These are phyloP conservation scores for Candolleomyces efflorescens DNA, from an alignment of 768 basidiomycete genomes.

Conservation along the genomic window DNA sequence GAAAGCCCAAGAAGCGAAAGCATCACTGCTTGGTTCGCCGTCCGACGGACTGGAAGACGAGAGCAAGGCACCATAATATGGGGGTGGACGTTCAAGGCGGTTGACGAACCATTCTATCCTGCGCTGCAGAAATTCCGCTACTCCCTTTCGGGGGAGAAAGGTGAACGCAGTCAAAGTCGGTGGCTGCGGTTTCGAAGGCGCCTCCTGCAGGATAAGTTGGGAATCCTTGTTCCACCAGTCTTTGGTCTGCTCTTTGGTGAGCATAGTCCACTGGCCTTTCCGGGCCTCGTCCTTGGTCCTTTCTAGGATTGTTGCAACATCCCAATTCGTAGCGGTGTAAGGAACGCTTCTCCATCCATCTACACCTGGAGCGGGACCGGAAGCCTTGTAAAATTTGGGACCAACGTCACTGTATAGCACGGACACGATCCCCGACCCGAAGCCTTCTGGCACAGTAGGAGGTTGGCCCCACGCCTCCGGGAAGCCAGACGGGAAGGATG, in stretches of 20 bases:
- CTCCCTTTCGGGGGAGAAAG: slow-evolving; percentile 23
- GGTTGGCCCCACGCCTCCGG: slow-evolving; percentile 22
- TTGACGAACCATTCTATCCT: slow-evolving; percentile 18
- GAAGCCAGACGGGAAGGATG: slow-evolving; percentile 14
- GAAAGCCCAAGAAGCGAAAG: slow-evolving; percentile 25
- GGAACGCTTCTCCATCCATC: slow-evolving; percentile 39
- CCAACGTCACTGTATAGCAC: slow-evolving; percentile 27
- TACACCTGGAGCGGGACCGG: slow-evolving; percentile 16
- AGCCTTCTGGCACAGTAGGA: slow-evolving; percentile 13
- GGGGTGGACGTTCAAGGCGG: slow-evolving; percentile 10
- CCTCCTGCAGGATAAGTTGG: slow-evolving; percentile 29
- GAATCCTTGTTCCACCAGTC: slow-evolving; percentile 36
- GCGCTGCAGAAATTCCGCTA: slow-evolving; percentile 23
- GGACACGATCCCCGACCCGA: slow-evolving; percentile 18
- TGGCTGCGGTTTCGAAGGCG: slow-evolving; percentile 13
- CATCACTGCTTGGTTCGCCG: not conserved
- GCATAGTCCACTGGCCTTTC: slow-evolving; percentile 17
- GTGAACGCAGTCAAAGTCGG: slow-evolving; percentile 11
- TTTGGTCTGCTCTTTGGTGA: slow-evolving; percentile 27
- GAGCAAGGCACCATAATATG: slow-evolving; percentile 4
- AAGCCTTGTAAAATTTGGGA: slow-evolving; percentile 17
- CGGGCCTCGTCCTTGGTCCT: not conserved
- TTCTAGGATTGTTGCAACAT: slow-evolving; percentile 13
- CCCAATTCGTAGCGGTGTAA: slow-evolving; percentile 34
- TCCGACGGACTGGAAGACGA: not conserved